Base-by-base conservation (phyloP, 805 yeast species). In the Danielia oregonensis region DNA sequence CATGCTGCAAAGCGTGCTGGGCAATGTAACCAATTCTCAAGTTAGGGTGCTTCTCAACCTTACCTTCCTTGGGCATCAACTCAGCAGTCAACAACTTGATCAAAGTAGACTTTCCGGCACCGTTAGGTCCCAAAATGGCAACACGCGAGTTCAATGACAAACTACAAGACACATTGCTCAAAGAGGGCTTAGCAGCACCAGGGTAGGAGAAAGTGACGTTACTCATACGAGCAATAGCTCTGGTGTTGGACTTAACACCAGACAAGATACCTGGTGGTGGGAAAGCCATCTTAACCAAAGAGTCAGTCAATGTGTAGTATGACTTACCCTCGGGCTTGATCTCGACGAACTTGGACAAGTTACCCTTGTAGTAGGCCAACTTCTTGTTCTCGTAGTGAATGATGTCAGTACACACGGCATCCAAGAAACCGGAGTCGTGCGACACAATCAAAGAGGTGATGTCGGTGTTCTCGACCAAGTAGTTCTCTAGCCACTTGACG, bases 21-120 rank as follows among this genome's bases (percentile, higher is more conserved):
- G 97, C 97, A 70, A 91, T 93, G 70, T 91, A 91, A 40, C 97
- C 98, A 52, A 91, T 87, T 73, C 98, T 88, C 67, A 93, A 74
- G 65, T 91, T 91, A 46, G 97, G 97, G 70, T 91, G 98, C 64
- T 93, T 93, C 69, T 93, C 97, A 37, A 91, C 96, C 42, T 78
- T 81, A 54, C 98, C 98, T 39, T 67, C 74, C 44, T 78, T 74
- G 15, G 98, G 96, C 36, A 85, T 76, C 39, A 87, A 70, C 63
- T 91, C 98, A 46, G 86, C 98, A 7, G 97, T 93, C 49, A 91
- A 73, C 35, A 93, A 71, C 64, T 91, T 91, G 65, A 93, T 91
- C 54, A 93, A 74, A 12, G 98, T 91, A 9, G 97, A 87, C 63
- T 91, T 91, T 70, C 98, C 98, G 34, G 98, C 98, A 74, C 98